A percentile compares a stretch with the other conserved stretches of the same genome.
phyloP scores from a whole-genome alignment of 2,329 filamentous ascomycete genomes.

The Trichoderma koningii region DNA sequence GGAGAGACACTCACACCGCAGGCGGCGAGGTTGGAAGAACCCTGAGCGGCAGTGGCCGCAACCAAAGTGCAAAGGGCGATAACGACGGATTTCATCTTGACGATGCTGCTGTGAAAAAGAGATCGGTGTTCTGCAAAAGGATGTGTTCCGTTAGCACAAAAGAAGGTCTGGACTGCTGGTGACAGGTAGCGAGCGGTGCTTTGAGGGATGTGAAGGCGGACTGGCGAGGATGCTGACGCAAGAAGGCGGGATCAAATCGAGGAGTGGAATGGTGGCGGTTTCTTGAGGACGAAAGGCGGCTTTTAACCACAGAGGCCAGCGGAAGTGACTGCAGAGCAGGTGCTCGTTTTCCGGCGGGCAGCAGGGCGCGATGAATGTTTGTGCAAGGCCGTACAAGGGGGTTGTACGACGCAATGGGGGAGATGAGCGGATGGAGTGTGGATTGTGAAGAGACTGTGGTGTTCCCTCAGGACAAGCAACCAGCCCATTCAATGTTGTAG shows the following conservation, averaged over 20 bases:
- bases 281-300: background rate
- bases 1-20: slow-evolving; percentile 54
- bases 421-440: slow-evolving; percentile 29
- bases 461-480: slow-evolving; percentile 24
- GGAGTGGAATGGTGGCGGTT: background rate
- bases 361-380: slow-evolving; percentile 34
- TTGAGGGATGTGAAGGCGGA: background rate
- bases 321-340: slow-evolving; percentile 27
- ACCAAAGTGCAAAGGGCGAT: slow-evolving; percentile 48
- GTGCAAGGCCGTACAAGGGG: slow-evolving; percentile 37
- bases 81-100: slow-evolving; percentile 55
- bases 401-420: slow-evolving; percentile 31
- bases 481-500: slow-evolving; percentile 18
- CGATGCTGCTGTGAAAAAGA: slow-evolving; percentile 29
- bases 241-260: background rate
- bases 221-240: background rate
- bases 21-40: slow-evolving; percentile 45
- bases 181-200: background rate
- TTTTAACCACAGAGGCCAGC: slow-evolving; percentile 19
- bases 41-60: slow-evolving; percentile 47
- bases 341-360: slow-evolving; percentile 25
- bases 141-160: background rate
- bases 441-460: slow-evolving; percentile 22
- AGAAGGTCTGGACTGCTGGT: background rate
- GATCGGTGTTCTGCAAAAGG: slow-evolving; percentile 24